A percentile compares a stretch with the other conserved stretches of the same genome.
Conservation (phyloP, 2,329 filamentous ascomycete genomes). For the Aureobasidium sp. region DNA sequence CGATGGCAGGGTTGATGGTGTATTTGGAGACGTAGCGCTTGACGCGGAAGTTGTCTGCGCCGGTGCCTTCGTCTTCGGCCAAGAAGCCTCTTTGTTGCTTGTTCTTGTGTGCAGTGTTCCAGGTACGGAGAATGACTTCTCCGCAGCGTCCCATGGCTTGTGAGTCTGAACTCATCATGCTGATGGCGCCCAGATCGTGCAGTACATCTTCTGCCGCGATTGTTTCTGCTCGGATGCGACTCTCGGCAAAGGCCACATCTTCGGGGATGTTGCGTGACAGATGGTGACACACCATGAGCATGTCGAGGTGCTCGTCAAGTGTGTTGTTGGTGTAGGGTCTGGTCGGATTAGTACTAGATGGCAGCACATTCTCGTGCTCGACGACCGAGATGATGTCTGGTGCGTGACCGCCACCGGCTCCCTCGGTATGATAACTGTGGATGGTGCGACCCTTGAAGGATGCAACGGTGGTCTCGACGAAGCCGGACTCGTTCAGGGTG, state of each 20-base stretch:
- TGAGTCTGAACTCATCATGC: slow-evolving; percentile 94
- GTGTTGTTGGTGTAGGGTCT: slow-evolving; percentile 87
- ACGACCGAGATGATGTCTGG: slow-evolving; percentile 95
- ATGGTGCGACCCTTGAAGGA: slow-evolving; percentile 82
- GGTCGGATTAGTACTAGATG: slow-evolving; percentile 87
- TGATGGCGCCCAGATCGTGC: slow-evolving; percentile 89
- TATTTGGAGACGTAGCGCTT: slow-evolving; percentile 94
- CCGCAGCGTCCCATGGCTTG: slow-evolving; percentile 97
- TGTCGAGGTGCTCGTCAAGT: slow-evolving; percentile 91
- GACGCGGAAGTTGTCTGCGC: slow-evolving; percentile 83
- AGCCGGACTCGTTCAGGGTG: slow-evolving; percentile 94
- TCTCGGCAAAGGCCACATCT: slow-evolving; percentile 92
- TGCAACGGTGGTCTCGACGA: slow-evolving; percentile 84
- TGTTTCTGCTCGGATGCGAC: slow-evolving; percentile 87
- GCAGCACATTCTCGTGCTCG: slow-evolving; percentile 79
- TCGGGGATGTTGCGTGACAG: slow-evolving; percentile 88
- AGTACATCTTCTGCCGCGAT: slow-evolving; percentile 95
- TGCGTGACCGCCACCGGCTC: slow-evolving; percentile 87
- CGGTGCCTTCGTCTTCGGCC: slow-evolving; percentile 69
- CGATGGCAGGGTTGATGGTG: slow-evolving; percentile 86
- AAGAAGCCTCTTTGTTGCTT: slow-evolving; percentile 74
- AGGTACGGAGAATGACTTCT: slow-evolving; percentile 86
- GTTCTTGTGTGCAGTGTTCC: slow-evolving; percentile 98
- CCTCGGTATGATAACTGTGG: slow-evolving; percentile 96
- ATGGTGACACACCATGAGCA: slow-evolving; percentile 98